Conservation (phyloP, 2,329 filamentous ascomycete species). For the Lasiodiplodia citricola region DNA sequence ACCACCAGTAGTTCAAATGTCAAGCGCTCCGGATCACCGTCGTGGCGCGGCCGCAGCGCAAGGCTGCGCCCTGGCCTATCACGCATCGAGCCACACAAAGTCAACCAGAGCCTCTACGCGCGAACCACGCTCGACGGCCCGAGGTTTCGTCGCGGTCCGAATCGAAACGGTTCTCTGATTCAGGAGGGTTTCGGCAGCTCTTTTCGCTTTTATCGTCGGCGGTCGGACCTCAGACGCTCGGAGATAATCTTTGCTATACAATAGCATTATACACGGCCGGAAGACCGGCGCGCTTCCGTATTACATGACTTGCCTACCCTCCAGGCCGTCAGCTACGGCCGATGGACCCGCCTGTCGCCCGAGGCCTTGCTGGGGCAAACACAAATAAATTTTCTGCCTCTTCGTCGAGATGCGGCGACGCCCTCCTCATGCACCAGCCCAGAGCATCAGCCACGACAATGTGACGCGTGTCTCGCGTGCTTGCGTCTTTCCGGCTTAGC, state of each 20-base stretch:
- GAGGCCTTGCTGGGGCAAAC: background rate
- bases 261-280: constrained; percentile 14
- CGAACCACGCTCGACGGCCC: background rate
- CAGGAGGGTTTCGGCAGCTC: constrained; percentile 13
- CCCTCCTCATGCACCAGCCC: background rate
- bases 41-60: background rate
- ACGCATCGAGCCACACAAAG: background rate
- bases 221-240: background rate
- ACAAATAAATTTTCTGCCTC: background rate
- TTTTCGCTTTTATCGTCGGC: background rate
- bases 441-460: constrained; percentile 13
- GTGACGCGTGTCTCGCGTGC: constrained; percentile 13
- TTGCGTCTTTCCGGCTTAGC: constrained; percentile 12
- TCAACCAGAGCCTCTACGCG: background rate
- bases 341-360: constrained; percentile 5
- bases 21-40: background rate
- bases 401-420: background rate
- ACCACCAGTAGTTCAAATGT: background rate
- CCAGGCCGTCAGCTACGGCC: constrained; percentile 9
- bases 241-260: constrained; percentile 6
- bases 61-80: background rate
- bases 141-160: background rate
- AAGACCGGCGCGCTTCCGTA: constrained; percentile 4
- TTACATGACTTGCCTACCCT: constrained; percentile 11
- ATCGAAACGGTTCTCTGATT: constrained; percentile 13